Conservation (phyloP, 164 flowering plant genomes). For the Liquidambar formosana region DNA sequence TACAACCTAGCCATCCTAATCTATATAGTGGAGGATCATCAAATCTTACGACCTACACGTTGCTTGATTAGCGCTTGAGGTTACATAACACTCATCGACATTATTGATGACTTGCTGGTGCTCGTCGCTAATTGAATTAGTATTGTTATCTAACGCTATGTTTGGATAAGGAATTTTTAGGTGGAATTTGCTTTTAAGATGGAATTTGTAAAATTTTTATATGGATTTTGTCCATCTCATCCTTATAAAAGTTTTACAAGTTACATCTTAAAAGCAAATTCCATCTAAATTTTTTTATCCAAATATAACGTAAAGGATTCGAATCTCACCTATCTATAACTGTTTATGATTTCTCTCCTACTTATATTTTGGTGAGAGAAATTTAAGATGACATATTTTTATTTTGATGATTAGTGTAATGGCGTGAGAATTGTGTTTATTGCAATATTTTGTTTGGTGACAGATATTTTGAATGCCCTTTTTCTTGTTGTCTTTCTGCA, state of each 20-base stretch:
- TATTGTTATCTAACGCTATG: no score
- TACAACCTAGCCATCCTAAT: constrained; percentile 24
- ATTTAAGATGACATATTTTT: not conserved
- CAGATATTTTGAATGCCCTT: not conserved
- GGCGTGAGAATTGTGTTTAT: not conserved
- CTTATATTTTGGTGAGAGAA: not conserved
- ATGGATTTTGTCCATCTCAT: no score
- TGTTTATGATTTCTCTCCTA: not conserved
- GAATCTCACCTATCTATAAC: not conserved
- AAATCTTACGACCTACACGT: constrained; percentile 35
- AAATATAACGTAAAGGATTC: not conserved
- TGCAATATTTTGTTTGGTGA: not conserved
- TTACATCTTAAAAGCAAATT: no score
- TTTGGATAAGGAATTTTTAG: no score
- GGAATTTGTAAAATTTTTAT: no score
- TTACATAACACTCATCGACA: not conserved
- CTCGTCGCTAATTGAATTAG: no score
- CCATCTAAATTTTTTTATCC: no score
- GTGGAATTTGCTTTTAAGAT: no score
- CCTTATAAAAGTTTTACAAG: no score
- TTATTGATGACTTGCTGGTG: no score
- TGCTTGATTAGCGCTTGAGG: constrained; percentile 24
- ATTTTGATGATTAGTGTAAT: not conserved
- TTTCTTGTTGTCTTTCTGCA: no score
- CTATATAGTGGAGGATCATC: constrained; percentile 31